Base-by-base conservation (phyloP, 768 basidiomycete species). In the Suillus sp. region DNA sequence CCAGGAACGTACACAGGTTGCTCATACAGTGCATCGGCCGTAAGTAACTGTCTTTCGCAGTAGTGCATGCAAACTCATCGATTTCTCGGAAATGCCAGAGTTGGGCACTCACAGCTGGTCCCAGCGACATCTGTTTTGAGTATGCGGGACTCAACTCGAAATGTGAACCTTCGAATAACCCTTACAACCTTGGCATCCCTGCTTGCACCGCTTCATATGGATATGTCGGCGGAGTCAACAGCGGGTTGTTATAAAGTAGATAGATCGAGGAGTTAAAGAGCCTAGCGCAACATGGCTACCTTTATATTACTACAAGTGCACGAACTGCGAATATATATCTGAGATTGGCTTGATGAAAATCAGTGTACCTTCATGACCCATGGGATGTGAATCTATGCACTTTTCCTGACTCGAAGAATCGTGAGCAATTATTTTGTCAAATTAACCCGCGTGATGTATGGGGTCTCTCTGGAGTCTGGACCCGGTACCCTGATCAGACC, bases 191-290 rank as follows among this genome's bases (percentile, higher is more conserved):
- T 56, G 55, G 14, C 16, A 9, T 25, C 22, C 37, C 55, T 9
- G 35, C 9, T 25, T 56, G 55, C 37, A 56, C 55, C 9, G 55
- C 55, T 56, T 56, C 55, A 38, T 56, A 56, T 22, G 37, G 37
- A 5, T 37, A 38, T 56, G 37, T 56, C 4, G 55, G 35, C 38
- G 55, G 27, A 38, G 1, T 2, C 10, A 56, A 56, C 55, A 56
- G 55, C 14, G 25, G 18, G 38, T 9, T 38, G 37, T 56, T 56
- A 22, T 27, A 38, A 37, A 56, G 55, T 25, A 10, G 18, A 25
- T 56, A 22, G 14, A 18, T 56, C 4, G 35, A 38, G 37, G 25
- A 27, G 37, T 25, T 4, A 20, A 25, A 56, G 22, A 25, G 55
- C 4, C 22, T 56, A 25, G 48, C 8, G 18, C 16, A 27, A 4